These are phyloP conservation scores for Glycyrrhiza uralensis DNA, from an alignment of 306 rosid genomes.

Conservation along the genomic window DNA sequence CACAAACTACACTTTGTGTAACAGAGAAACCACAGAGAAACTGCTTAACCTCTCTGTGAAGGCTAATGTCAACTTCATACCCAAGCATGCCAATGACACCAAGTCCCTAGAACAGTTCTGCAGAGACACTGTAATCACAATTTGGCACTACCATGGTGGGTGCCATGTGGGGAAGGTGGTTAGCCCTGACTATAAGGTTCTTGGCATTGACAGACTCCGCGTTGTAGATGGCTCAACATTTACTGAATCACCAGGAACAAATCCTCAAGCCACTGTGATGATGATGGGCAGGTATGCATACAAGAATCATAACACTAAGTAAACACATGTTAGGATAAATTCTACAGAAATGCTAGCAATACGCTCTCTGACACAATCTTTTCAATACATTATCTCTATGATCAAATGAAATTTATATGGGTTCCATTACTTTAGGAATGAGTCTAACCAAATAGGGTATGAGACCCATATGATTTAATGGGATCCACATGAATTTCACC, in stretches of 20 bases:
- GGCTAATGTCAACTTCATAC: conserved; percentile 80
- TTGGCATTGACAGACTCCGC: conserved; percentile 69
- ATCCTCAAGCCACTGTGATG: conserved; percentile 93
- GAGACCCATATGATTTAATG: no score
- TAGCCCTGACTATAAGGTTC: conserved; percentile 51
- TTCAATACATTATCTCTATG: no score
- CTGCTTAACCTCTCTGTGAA: conserved; percentile 61
- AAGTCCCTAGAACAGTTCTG: conserved; percentile 76
- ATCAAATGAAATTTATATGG: no score
- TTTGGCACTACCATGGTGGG: conserved; percentile 99
- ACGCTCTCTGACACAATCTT: no score
- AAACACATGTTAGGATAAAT: neutral
- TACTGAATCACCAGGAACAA: conserved; percentile 83
- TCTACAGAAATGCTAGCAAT: no score
- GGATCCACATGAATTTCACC: no score
- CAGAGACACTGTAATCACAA: conserved; percentile 84
- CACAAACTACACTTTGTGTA: conserved; percentile 56
- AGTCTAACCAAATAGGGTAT: no score
- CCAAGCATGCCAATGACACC: conserved; percentile 67
- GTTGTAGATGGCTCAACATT: conserved; percentile 84
- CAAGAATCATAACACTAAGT: neutral
- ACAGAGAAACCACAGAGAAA: conserved; percentile 44
- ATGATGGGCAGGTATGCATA: conserved; percentile 90
- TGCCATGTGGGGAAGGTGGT: conserved; percentile 84
- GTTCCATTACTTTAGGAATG: no score